Evolutionary conservation across 169 alveolate genomes (phyloP).

Genomic region (Hepatocystis sp.): DNA sequence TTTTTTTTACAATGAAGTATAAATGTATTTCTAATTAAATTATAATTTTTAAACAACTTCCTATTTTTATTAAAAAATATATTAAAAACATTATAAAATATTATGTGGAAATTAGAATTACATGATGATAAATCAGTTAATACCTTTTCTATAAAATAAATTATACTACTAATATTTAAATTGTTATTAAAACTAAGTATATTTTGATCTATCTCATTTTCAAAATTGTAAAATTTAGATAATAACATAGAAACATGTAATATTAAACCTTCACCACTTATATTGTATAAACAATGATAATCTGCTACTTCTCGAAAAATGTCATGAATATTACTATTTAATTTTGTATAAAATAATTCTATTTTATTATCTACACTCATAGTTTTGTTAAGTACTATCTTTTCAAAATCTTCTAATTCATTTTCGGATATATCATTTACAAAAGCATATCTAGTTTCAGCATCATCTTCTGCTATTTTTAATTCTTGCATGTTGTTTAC

Average conservation of each 20-base stretch:
- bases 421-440: constrained; percentile 17
- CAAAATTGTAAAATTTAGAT: constrained; percentile 50
- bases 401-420: constrained; percentile 51
- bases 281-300: constrained; percentile 52
- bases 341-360: constrained; percentile 55
- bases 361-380: constrained; percentile 57
- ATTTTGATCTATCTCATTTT: constrained; percentile 67
- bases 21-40: constrained; percentile 78
- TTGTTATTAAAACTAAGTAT: constrained; percentile 41
- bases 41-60: constrained; percentile 33
- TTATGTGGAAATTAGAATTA: constrained; percentile 76
- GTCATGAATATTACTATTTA: constrained; percentile 49
- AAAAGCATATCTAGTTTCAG: constrained; percentile 5
- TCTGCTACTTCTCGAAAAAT: constrained; percentile 68
- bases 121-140: constrained; percentile 43
- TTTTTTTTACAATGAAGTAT: constrained; percentile 80
- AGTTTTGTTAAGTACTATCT: constrained; percentile 21
- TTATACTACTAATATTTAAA: constrained; percentile 61
- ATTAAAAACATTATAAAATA: constrained; percentile 81
- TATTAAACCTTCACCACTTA: constrained; percentile 69
- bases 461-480: constrained; percentile 34
- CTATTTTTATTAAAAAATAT: constrained; percentile 76
- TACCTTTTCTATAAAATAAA: constrained; percentile 56
- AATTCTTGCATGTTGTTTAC: constrained; percentile 24
- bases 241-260: constrained; percentile 58